Evolutionary conservation across 169 alveolate species (phyloP).

Genomic region (Condylostoma magnum): DNA sequence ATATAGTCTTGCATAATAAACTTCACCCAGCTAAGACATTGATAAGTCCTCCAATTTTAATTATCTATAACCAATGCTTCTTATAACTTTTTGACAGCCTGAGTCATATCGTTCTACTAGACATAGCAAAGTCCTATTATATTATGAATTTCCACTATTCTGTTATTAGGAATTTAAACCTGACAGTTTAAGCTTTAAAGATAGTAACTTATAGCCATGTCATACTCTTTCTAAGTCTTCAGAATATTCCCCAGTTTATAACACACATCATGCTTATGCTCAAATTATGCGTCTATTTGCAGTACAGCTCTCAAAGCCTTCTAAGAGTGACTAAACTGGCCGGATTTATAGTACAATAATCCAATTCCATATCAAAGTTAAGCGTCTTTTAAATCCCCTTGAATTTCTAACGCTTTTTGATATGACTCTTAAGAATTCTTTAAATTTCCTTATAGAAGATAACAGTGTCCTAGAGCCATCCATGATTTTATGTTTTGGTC

Average conservation of each 20-base stretch:
- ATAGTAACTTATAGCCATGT: constrained; percentile 46
- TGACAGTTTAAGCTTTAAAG: constrained; percentile 43
- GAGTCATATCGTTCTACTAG: constrained; percentile 32
- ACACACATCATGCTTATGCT: constrained; percentile 54
- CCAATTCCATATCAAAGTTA: constrained; percentile 68
- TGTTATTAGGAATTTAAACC: constrained; percentile 39
- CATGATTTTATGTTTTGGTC: constrained; percentile 62
- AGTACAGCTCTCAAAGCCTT: constrained; percentile 57
- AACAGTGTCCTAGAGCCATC: constrained; percentile 70
- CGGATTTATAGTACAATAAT: constrained; percentile 55
- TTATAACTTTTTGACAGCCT: constrained; percentile 46
- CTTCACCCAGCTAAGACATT: constrained; percentile 51
- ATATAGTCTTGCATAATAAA: too few species aligned
- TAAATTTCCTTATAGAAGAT: constrained; percentile 47
- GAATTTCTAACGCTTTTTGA: constrained; percentile 51
- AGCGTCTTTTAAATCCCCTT: constrained; percentile 57
- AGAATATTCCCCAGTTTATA: constrained; percentile 46
- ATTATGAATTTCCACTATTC: constrained; percentile 47
- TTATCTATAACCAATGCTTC: constrained; percentile 48
- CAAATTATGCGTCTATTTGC: constrained; percentile 53
- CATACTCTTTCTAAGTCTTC: constrained; percentile 42
- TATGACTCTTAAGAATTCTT: constrained; percentile 55
- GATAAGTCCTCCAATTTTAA: constrained; percentile 35
- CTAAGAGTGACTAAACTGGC: constrained; percentile 50
- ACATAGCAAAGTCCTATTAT: constrained; percentile 54